Base-by-base conservation (phyloP, 495 filamentous ascomycete genomes). In the Entonaema liquescens region DNA sequence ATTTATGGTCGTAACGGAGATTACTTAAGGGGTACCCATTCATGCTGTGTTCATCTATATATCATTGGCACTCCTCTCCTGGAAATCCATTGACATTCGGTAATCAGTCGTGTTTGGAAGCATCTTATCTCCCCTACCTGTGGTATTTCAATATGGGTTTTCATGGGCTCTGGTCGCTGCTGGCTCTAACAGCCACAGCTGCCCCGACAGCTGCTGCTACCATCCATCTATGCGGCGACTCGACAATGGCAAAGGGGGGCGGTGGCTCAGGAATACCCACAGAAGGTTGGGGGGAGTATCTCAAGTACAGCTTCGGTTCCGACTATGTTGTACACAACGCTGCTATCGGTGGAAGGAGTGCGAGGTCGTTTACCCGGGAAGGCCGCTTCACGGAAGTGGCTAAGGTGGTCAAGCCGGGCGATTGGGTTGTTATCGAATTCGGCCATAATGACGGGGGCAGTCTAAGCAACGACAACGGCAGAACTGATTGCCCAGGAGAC, bases 201-300 rank as follows among this genome's bases (percentile, higher is more conserved):
- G 61, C 61, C 8, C 54, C 68, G 28, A 52, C 75, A 11, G 59
- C 57, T 12, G 13, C 70, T 21, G 23, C 70, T 19, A 68, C 72
- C 9, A 83, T 88, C 62, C 86, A 86, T 64, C 77, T 88, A 4
- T 83, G 83, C 23, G 85, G 86, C 31, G 86, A 88, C 65, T 85
- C 83, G 11, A 88, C 85, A 12, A 87, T 87, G 84, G 85, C 84
- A 7, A 74, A 72, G 8, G 76, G 71, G 49, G 81, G 81, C 4
- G 79, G 76, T 17, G 80, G 78, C 13, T 78, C 78, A 15, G 76
- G 77, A 13, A 35, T 38, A 17, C 54, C 59, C 3, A 78, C 74
- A 1, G 77, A 81, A 36, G 80, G 80, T 17, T 82, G 80, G 80
- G 80, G 80, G 33, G 72, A 79, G 33, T 79, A 76, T 38, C 74